Evolutionary conservation across 1,284 basidiomycete species (phyloP).

Genomic region (Ceratobasidium sp.): DNA sequence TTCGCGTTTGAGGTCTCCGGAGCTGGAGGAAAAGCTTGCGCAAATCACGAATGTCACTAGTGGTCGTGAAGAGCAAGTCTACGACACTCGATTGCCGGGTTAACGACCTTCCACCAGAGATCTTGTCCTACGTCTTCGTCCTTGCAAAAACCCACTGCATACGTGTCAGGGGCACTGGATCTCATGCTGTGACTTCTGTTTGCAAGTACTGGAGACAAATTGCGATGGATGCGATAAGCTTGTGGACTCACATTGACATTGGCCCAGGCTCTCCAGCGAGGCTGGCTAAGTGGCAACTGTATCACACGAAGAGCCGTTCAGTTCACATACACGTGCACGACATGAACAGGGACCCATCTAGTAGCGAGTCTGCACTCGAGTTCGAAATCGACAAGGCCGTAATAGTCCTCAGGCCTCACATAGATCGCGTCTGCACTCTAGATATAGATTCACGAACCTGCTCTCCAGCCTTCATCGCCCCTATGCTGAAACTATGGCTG

Average conservation of each 20-base stretch:
- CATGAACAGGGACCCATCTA: neutral
- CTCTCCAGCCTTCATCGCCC: neutral
- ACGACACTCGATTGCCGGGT: neutral
- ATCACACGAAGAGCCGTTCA: neutral
- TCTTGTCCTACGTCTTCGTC: neutral
- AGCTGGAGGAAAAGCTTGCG: neutral
- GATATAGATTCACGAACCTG: neutral
- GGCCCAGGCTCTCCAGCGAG: neutral
- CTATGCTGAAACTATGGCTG: neutral
- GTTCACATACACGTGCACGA: neutral
- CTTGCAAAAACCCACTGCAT: neutral
- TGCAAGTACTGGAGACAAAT: neutral
- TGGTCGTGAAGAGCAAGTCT: neutral
- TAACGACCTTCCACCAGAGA: slow-evolving; percentile 4
- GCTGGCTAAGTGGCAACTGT: neutral
- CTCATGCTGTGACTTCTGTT: neutral
- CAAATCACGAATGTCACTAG: neutral
- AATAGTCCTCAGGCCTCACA: neutral
- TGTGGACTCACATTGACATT: slow-evolving; percentile 8
- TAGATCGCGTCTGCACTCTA: neutral
- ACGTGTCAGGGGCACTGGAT: neutral
- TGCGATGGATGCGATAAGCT: neutral
- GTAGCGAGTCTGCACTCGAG: neutral
- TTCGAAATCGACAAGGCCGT: neutral
- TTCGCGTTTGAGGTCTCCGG: too few species aligned